Conservation (phyloP, 2,329 filamentous ascomycete genomes). For the Sporothrix brunneoviolacea region DNA sequence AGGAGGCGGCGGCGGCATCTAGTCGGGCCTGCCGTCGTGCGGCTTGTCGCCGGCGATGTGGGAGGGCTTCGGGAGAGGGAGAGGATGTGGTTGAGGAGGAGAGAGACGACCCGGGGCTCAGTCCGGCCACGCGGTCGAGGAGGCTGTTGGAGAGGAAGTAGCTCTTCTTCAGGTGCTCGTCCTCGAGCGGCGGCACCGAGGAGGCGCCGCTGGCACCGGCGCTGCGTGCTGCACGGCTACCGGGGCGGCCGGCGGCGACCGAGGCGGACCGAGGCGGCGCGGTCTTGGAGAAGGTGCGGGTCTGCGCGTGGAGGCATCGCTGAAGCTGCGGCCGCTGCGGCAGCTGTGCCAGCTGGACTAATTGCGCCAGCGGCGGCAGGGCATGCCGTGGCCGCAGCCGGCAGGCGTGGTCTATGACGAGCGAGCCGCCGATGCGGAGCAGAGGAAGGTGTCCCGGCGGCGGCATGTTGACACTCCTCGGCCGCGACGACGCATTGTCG, state of each 20-base stretch:
- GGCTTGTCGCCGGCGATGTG: conserved; percentile 20
- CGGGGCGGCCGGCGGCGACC: conserved; percentile 12
- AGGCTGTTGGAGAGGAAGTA: conserved; percentile 31
- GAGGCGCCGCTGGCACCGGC: background rate
- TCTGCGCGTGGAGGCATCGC: background rate
- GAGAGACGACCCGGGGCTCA: conserved; percentile 3
- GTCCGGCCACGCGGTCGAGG: conserved; percentile 22
- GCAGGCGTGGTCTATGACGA: conserved; percentile 34
- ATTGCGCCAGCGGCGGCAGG: background rate
- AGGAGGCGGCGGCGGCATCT: background rate
- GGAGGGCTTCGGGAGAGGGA: conserved; percentile 4
- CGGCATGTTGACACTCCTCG: conserved; percentile 11
- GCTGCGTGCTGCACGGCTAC: background rate
- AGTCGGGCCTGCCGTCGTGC: conserved; percentile 12
- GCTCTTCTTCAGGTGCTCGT: conserved; percentile 23
- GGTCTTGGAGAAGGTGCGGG: conserved; percentile 20
- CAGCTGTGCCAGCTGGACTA: background rate
- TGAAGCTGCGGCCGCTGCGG: background rate
- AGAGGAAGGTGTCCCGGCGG: conserved; percentile 34
- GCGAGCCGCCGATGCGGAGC: conserved; percentile 27
- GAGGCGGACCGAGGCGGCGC: conserved; percentile 17
- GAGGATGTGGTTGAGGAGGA: background rate
- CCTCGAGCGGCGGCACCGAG: conserved; percentile 7
- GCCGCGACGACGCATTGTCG: conserved; percentile 2
- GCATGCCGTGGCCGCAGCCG: conserved; percentile 18